Evolutionary conservation across 1,284 basidiomycete species (phyloP).

Genomic region (Fomes fomentarius): DNA sequence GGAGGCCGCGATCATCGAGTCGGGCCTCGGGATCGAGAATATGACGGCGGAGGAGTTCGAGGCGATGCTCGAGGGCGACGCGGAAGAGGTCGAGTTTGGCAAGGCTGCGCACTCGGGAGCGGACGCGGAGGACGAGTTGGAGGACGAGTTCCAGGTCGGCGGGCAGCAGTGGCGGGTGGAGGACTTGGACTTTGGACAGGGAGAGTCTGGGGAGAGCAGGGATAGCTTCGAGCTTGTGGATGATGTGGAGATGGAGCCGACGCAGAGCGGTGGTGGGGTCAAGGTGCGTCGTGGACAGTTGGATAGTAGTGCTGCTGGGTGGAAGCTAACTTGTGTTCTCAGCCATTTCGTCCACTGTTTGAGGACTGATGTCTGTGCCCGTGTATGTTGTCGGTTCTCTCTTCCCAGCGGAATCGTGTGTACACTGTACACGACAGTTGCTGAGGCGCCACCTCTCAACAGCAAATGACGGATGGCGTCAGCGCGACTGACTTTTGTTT

Average conservation of each 20-base stretch:
- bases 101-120: constrained; percentile 16
- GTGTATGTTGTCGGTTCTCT: too few species aligned
- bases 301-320: not conserved
- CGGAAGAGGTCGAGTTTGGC: constrained; percentile 59
- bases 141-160: constrained; percentile 10
- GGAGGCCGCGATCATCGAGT: constrained; percentile 51
- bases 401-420: too few species aligned
- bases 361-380: constrained; percentile 58
- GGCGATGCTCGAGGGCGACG: constrained; percentile 67
- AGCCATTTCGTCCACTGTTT: constrained; percentile 68
- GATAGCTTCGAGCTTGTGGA: constrained; percentile 42
- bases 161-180: constrained; percentile 9
- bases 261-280: constrained; percentile 41
- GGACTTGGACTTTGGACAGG: constrained; percentile 4
- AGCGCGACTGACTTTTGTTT: too few species aligned
- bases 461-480: too few species aligned
- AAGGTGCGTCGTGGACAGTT: constrained; percentile 36
- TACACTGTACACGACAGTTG: too few species aligned
- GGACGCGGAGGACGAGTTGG: constrained; percentile 2
- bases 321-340: not conserved
- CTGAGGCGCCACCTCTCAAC: too few species aligned
- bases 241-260: constrained; percentile 53
- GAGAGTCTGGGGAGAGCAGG: constrained; percentile 15
- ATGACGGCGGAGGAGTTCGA: constrained; percentile 67
- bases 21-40: constrained; percentile 64